Conservation (phyloP, 2,329 filamentous ascomycete species). For the Pseudomassariella vexata region DNA sequence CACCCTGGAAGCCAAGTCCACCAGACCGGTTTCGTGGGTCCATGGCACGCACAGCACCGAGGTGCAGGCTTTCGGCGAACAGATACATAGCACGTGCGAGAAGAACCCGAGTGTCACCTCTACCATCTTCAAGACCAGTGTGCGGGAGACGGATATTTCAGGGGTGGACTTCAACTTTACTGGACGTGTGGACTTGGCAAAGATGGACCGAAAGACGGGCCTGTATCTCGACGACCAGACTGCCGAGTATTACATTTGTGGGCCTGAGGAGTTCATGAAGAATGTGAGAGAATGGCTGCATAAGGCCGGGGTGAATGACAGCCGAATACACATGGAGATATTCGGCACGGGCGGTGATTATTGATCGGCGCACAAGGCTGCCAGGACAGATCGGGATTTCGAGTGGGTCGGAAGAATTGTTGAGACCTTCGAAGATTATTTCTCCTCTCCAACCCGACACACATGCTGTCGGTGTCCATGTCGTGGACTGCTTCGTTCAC, state of each 20-base stretch:
- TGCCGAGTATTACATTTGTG: slow-evolving; percentile 68
- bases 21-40: slow-evolving; percentile 54
- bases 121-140: slow-evolving; percentile 53
- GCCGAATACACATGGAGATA: slow-evolving; percentile 60
- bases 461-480: no score
- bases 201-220: slow-evolving; percentile 43
- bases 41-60: slow-evolving; percentile 50
- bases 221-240: slow-evolving; percentile 48
- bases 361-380: no score
- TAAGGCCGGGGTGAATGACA: slow-evolving; percentile 48
- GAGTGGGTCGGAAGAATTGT: no score
- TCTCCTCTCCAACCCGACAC: no score
- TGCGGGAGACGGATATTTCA: slow-evolving; percentile 33
- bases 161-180: slow-evolving; percentile 55
- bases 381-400: no score
- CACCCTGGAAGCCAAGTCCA: slow-evolving; percentile 19
- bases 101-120: slow-evolving; percentile 41
- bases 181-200: slow-evolving; percentile 53
- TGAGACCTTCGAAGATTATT: no score
- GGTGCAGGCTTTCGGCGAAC: slow-evolving; percentile 48
- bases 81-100: slow-evolving; percentile 37
- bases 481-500: no score
- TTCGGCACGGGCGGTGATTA: slow-evolving; percentile 52
- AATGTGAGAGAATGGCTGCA: slow-evolving; percentile 48
- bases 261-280: slow-evolving; percentile 65